Evolutionary conservation across 2,329 filamentous ascomycete species (phyloP).

Genomic region (Pestalotiopsis sp.): DNA sequence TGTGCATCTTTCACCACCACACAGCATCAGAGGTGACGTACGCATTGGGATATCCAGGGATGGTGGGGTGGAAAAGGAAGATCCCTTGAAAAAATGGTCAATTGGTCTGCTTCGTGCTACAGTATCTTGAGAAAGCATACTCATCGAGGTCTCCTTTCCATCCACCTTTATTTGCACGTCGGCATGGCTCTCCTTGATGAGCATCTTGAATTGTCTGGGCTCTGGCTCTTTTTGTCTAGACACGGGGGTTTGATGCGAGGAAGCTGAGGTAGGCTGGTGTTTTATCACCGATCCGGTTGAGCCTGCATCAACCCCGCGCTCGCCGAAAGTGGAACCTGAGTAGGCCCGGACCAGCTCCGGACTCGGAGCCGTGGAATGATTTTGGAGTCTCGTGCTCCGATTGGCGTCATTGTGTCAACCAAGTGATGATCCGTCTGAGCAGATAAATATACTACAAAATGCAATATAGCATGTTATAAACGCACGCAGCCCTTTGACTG

Average conservation of each 20-base stretch:
- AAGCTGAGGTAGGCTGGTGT: background rate
- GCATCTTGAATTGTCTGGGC: constrained; percentile 39
- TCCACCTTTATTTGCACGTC: constrained; percentile 54
- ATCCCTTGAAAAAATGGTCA: constrained; percentile 61
- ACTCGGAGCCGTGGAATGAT: background rate
- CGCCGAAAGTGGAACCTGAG: constrained; percentile 5
- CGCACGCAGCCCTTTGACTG: background rate
- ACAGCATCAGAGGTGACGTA: constrained; percentile 37
- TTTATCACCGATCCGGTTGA: background rate
- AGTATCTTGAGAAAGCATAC: constrained; percentile 31
- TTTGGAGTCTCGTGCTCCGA: background rate
- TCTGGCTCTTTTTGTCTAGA: background rate
- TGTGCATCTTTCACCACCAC: background rate
- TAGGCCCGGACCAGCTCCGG: constrained; percentile 2
- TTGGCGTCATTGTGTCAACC: background rate
- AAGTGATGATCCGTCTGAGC: background rate
- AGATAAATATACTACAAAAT: too few species aligned
- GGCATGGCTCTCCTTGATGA: constrained; percentile 54
- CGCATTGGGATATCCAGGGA: constrained; percentile 84
- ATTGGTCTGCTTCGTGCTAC: constrained; percentile 6
- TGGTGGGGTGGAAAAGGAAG: constrained; percentile 83
- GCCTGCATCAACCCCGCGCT: background rate
- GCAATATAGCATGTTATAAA: too few species aligned
- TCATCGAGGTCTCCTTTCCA: constrained; percentile 57
- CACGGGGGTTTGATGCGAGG: background rate